These are phyloP conservation scores for Solanum commersonii DNA, from an alignment of 257 asterid genomes.

Conservation along the genomic window DNA sequence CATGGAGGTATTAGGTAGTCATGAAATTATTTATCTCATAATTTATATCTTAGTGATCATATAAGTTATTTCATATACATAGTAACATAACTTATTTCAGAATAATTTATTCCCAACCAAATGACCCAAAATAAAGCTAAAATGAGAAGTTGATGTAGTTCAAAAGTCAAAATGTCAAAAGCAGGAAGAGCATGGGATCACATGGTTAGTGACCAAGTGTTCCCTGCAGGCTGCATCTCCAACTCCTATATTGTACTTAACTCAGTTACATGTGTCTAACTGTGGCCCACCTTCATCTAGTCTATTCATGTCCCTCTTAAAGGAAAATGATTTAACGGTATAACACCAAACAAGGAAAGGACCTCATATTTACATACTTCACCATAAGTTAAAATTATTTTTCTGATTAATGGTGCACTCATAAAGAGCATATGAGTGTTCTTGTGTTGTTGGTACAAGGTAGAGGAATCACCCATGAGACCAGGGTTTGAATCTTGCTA, in stretches of 20 bases:
- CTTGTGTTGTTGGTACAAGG: neutral
- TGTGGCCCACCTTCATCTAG: neutral
- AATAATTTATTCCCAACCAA: neutral
- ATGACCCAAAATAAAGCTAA: neutral
- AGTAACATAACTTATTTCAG: no score
- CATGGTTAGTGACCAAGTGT: slow-evolving; percentile 11
- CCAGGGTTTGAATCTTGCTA: no score
- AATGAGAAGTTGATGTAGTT: neutral
- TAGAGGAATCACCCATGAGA: no score
- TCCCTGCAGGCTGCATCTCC: neutral
- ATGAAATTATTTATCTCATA: neutral
- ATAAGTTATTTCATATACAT: neutral
- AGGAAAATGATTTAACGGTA: neutral
- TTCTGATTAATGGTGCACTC: neutral
- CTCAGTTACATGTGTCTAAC: neutral
- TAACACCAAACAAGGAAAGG: neutral
- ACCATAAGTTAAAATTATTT: neutral
- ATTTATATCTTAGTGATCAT: neutral
- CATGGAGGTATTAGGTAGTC: neutral
- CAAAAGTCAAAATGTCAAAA: neutral
- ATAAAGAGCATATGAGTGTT: no score
- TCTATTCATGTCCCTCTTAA: neutral
- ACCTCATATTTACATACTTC: neutral
- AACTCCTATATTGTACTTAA: neutral
- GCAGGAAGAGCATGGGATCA: neutral